phyloP scores from a whole-genome alignment of 257 asterid genomes.

The Solanum commersonii region DNA sequence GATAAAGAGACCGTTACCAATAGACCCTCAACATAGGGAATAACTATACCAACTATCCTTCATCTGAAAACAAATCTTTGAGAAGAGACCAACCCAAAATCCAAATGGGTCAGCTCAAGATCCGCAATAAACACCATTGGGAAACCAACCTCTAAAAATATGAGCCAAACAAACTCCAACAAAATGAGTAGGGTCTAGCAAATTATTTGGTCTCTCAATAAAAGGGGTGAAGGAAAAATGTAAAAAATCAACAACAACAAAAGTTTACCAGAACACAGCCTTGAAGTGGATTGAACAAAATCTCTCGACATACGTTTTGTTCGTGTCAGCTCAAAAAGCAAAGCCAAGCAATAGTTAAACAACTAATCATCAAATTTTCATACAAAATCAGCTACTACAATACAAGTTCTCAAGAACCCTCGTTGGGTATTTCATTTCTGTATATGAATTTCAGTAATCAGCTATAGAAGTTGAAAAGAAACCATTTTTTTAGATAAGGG shows the following conservation, averaged over 20 bases:
- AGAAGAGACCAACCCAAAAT: not conserved
- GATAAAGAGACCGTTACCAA: not conserved
- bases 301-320: constrained; percentile 30
- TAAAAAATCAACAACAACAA: constrained; percentile 1
- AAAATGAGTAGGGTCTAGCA: not conserved
- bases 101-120: not conserved
- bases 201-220: not conserved
- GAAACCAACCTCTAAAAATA: not conserved
- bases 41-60: not conserved
- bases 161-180: not conserved
- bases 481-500: not conserved
- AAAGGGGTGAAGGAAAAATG: not conserved
- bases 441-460: not conserved
- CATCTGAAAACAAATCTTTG: not conserved
- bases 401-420: not conserved
- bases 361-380: not conserved
- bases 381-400: not conserved
- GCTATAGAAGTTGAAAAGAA: not conserved
- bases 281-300: constrained; percentile 14
- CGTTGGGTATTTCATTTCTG: not conserved
- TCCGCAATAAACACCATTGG: not conserved
- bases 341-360: not conserved
- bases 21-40: not conserved
- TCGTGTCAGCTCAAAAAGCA: not conserved
- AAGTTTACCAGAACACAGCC: constrained; percentile 32